These are phyloP conservation scores for Pouteria glomerata DNA, from an alignment of 148 eudicot species.

Conservation along the genomic window DNA sequence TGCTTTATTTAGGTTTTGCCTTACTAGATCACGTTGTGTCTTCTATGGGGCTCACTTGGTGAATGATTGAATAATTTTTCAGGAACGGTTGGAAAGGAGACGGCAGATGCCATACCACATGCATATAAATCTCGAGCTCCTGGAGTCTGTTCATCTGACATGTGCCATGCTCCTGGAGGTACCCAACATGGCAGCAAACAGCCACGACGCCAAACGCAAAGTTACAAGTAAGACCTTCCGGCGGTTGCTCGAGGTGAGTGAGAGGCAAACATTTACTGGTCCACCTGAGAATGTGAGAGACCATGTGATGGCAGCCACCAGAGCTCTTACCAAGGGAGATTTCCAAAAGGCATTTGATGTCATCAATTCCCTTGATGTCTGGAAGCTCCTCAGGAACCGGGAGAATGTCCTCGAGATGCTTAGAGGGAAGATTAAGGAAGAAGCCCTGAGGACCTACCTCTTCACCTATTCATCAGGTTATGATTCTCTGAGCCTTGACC, in stretches of 20 bases:
- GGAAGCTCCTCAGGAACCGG: conserved; percentile 63
- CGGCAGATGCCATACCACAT: conserved; percentile 96
- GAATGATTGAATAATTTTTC: conserved; percentile 11
- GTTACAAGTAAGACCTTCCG: conserved; percentile 73
- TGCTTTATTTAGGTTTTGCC: too few relatives aligned
- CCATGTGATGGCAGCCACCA: conserved; percentile 77
- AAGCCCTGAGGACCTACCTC: conserved; percentile 59
- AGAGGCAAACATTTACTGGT: conserved; percentile 79
- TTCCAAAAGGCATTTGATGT: conserved; percentile 59
- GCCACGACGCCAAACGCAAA: conserved; percentile 63
- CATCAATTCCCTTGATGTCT: conserved; percentile 66
- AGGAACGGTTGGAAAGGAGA: conserved; percentile 81
- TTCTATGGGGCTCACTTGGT: background rate
- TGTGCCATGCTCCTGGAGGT: conserved; percentile 93
- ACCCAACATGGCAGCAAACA: conserved; percentile 86
- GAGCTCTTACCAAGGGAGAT: conserved; percentile 75
- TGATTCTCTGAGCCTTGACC: conserved; percentile 59
- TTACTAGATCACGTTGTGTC: background rate
- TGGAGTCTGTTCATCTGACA: conserved; percentile 78
- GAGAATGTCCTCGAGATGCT: conserved; percentile 69
- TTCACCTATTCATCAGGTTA: conserved; percentile 55
- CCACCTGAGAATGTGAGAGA: conserved; percentile 85
- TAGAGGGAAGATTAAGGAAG: conserved; percentile 67
- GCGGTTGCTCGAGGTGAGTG: conserved; percentile 57
- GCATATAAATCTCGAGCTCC: conserved; percentile 89